Percentiles rank a stretch among this genome's conserved stretches.
Evolutionary conservation across 176 grass and related monocot genomes (phyloP).

Genomic region (Hordeum vulgare): DNA sequence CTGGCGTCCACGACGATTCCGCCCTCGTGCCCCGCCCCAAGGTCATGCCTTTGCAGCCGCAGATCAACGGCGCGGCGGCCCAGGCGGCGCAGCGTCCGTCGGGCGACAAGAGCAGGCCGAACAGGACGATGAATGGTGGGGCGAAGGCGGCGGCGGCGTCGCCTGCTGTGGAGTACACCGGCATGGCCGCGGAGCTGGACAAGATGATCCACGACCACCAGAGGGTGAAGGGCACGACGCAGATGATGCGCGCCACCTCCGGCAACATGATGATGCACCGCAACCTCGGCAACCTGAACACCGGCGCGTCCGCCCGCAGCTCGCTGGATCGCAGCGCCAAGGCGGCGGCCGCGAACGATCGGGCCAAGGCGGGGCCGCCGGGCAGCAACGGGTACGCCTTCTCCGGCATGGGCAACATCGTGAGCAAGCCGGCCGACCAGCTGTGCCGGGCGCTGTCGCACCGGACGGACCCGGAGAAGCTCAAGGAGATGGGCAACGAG

Average conservation of each 20-base stretch:
- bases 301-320: constrained; percentile 7
- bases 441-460: constrained; percentile 62
- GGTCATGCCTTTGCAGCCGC: not conserved
- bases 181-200: constrained; percentile 76
- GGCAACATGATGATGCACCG: constrained; percentile 89
- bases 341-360: constrained; percentile 4
- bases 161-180: constrained; percentile 38
- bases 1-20: constrained; percentile 13
- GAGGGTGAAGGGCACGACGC: constrained; percentile 43
- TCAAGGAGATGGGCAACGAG: constrained; percentile 97
- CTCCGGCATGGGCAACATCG: constrained; percentile 47
- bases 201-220: constrained; percentile 77
- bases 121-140: constrained; percentile 9
- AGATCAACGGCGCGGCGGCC: not conserved
- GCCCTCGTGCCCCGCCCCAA: constrained; percentile 24
- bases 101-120: not conserved
- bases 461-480: constrained; percentile 65
- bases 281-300: constrained; percentile 78
- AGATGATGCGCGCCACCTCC: constrained; percentile 68
- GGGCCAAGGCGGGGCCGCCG: not conserved
- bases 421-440: constrained; percentile 19
- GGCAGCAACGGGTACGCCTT: constrained; percentile 26
- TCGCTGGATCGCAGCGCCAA: constrained; percentile 19
- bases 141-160: not conserved
- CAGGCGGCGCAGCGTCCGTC: not conserved